Evolutionary conservation across 805 yeast species (phyloP), one percentile per base, ranked within the genome.

Genomic region (Candida corydali): DNA sequence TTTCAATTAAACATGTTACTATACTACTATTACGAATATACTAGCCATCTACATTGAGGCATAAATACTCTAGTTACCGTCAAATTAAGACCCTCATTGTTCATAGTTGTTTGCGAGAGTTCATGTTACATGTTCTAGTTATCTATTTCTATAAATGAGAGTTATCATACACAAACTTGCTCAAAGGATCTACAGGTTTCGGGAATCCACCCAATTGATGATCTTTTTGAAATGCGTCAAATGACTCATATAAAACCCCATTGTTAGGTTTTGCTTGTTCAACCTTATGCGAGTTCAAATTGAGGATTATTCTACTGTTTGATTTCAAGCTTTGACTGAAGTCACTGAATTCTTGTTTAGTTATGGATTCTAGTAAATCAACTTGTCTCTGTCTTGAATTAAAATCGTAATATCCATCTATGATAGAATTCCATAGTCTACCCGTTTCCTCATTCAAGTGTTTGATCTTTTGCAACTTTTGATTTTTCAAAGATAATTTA

Each of bases 391-490:
- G 74, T 40, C 77, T 68, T 37, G 75, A 69, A 25, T 68, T 59
- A 60, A 87, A 91, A 54, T 91, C 86, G 52, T 83, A 89, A 58
- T 68, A 83, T 5, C 96, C 96, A 39, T 77, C 70, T 20, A 76
- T 75, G 39, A 93, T 82, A 10, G 77, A 70, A 37, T 73, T 67
- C 76, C 87, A 79, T 56, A 76, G 81, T 48, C 80, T 65, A 8
- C 63, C 52, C 33, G 76, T 70, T 59, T 93, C 98, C 54, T 91
- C 96, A 37, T 67, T 63, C 60, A 89, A 67, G 48, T 87, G 88
- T 61, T 86, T 86, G 49, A 75, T 69, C 49, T 83, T 85, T 50
- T 84, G 85, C 28, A 76, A 59, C 47, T 86, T 78, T 55, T 76
- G 76, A 39, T 73, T 71, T 37, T 79, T 63, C 41, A 89, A 70